Base-by-base conservation (phyloP, 176 grass and related monocot genomes). In the Oryza coarctata region DNA sequence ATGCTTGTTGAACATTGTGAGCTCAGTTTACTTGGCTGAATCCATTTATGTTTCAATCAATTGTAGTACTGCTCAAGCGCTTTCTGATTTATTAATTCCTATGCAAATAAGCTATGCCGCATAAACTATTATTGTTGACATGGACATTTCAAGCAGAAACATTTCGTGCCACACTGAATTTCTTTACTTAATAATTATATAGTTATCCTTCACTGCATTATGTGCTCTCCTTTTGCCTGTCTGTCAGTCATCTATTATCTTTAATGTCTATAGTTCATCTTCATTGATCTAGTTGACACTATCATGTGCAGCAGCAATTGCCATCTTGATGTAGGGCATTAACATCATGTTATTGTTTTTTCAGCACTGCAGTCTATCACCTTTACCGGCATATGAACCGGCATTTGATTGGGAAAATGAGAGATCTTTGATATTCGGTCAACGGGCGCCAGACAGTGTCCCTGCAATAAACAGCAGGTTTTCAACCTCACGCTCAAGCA, bases 401-500 rank as follows among this genome's bases (percentile, higher is more conserved):
- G 93, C 93, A 83, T 99, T 95, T 95, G 96, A 95, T 88, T 99
- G 96, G 96, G 96, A 99, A 78, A 99, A 95, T 65, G 96, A 95
- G 83, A 95, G 93, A 32, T 95, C 93, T n/a, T 78, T 95, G 76
- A 95, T 99, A 84, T 95, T 99, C 74, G 96, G 96, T 40, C 96
- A 94, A 90, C 91, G 96, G 74, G 64, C 89, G 22, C 91, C 93
- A 80, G 96, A 94, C 83, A 94, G 26, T 85, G 81, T 94, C 64
- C 89, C 90, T 63, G 83, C 91, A 86, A 87, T 88, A 74, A 82
- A 84, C 68, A 94, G 36, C 87, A 99, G 96, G 96, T 99, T 87
- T 86, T 91, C 74, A 90, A 63, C 11, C 25, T 57, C 74, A 78
- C 2, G 41, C 60, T 86, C 20, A 86, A 78, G 26, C 43, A 74